Evolutionary conservation across 2,329 filamentous ascomycete genomes (phyloP), one percentile per base, ranked within the genome.

Genomic region (Hypoxylon sp.): DNA sequence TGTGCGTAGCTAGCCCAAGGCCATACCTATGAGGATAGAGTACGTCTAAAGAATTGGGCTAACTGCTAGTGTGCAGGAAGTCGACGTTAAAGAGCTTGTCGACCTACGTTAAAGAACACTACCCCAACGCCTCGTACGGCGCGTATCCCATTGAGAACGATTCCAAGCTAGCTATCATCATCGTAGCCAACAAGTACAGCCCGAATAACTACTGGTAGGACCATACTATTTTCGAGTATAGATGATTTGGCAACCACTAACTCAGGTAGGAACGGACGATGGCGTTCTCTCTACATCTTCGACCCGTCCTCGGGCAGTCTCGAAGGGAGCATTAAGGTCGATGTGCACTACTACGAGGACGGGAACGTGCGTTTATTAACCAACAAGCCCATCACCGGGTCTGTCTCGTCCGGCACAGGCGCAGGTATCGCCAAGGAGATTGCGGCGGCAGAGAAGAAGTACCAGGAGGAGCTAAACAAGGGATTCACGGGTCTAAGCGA

Each of bases 321-420:
- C 47, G 89, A 90, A 39, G 96, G 96, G 75, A 90, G 86, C 65
- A 90, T 98, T 81, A 94, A 95, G 80, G 93, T 98, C 59, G 94
- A 98, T 74, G 95, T 99, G 56, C 96, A 99, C 85, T 99, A 99
- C 86, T 99, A 99, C 84, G 96, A 99, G 83, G 97, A 99, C 79
- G 96, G 96, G 70, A 99, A 99, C 78, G 96, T 99, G 64, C 92
- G 96, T 2, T 87, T 99, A 66, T 86, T 95, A 70, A 98, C 96
- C n/a, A 91, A 88, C 77, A 98, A 98, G 83, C 84, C 91, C 10
- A 80, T 95, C 11, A 85, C 85, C 0, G 80, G 87, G 2, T 88
- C 87, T 8, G 80, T 92, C n/a, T 81, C 89, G 0, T 90, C 87
- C 0, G 85, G 84, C 37, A 88, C 87, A 1, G 91, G 90, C 6